Percentiles rank a stretch among this genome's conserved stretches.
phyloP scores from a whole-genome alignment of 805 yeast species.

The Yarrowia alimentaria region DNA sequence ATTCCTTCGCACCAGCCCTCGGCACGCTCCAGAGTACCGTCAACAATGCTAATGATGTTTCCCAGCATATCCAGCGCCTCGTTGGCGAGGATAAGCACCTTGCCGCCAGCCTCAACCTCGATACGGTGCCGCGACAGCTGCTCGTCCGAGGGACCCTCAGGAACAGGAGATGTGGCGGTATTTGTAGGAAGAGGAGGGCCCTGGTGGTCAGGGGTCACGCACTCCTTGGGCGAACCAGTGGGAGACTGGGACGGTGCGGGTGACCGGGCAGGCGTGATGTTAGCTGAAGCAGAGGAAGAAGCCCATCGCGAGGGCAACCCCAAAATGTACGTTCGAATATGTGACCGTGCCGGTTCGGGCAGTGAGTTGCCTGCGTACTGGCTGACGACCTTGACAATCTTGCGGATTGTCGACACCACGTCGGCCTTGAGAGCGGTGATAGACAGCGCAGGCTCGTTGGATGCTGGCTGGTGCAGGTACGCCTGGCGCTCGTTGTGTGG shows the following conservation, averaged over 20 bases:
- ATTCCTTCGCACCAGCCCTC: conserved; percentile 65
- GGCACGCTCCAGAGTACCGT: conserved; percentile 78
- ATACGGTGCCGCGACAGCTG: conserved; percentile 27
- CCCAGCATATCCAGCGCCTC: conserved; percentile 87
- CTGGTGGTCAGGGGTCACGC: conserved; percentile 24
- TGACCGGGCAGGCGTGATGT: conserved; percentile 18
- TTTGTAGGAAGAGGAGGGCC: conserved; percentile 26
- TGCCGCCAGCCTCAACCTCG: conserved; percentile 52
- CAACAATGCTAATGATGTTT: conserved; percentile 78
- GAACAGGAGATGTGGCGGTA: conserved; percentile 9
- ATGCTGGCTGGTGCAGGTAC: conserved; percentile 28
- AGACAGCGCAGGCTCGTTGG: conserved; percentile 32
- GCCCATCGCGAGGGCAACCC: conserved; percentile 77
- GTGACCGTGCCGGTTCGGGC: conserved; percentile 74
- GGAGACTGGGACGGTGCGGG: conserved; percentile 17
- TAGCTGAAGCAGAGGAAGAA: conserved; percentile 26
- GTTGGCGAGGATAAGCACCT: conserved; percentile 76
- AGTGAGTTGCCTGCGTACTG: conserved; percentile 74
- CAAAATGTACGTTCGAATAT: conserved; percentile 75
- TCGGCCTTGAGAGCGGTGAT: conserved; percentile 61
- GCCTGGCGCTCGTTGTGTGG: conserved; percentile 40
- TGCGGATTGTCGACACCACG: conserved; percentile 83
- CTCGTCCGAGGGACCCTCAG: conserved; percentile 22
- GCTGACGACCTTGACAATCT: conserved; percentile 80
- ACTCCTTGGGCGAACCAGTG: conserved; percentile 10